A percentile compares a stretch with the other conserved stretches of the same genome.
Evolutionary conservation across 1,284 basidiomycete species (phyloP).

Genomic region (Porodaedalea pini): DNA sequence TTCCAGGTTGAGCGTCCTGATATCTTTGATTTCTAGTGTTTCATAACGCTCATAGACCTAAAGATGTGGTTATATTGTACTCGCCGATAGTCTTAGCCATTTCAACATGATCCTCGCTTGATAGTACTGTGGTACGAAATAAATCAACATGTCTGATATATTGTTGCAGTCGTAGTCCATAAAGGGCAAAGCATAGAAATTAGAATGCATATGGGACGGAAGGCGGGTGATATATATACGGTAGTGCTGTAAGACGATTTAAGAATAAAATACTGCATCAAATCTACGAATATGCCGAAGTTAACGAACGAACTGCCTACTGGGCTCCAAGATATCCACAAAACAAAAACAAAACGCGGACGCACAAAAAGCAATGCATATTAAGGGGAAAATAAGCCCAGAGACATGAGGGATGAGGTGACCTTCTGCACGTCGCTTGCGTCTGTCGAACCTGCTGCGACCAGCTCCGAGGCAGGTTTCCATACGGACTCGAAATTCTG

Average conservation of each 20-base stretch:
- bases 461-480: conserved; percentile 41
- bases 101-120: too few relatives aligned
- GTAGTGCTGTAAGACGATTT: background rate
- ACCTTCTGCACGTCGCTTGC: conserved; percentile 14
- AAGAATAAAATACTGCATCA: background rate
- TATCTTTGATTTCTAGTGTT: conserved; percentile 49
- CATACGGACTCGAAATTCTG: conserved; percentile 47
- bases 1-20: conserved; percentile 69
- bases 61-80: too few relatives aligned
- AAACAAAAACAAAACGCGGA: background rate
- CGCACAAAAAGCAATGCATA: conserved; percentile 1
- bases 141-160: background rate
- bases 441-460: conserved; percentile 34
- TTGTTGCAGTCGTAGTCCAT: background rate
- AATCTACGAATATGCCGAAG: too few relatives aligned
- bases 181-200: too few relatives aligned
- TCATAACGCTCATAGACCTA: too few relatives aligned
- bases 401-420: conserved; percentile 6
- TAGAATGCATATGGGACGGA: background rate
- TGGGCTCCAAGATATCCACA: background rate
- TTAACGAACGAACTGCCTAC: background rate
- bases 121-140: too few relatives aligned
- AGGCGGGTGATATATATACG: background rate
- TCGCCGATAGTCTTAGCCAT: too few relatives aligned
- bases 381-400: conserved; percentile 18